Conservation (phyloP, 2,329 filamentous ascomycete species). For the Aureobasidium sp. region DNA sequence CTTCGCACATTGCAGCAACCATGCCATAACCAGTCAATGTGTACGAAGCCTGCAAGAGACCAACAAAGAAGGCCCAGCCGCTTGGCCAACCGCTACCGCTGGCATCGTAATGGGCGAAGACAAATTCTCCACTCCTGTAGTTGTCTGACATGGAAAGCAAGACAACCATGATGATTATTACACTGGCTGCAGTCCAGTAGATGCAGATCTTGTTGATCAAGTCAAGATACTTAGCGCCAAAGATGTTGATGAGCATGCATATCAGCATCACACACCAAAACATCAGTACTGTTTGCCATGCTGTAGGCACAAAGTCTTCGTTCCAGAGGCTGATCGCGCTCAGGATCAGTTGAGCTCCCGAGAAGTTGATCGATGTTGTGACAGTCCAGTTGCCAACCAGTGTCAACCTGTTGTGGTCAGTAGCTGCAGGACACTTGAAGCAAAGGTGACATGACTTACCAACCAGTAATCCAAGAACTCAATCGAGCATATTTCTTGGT, state of each 20-base stretch:
- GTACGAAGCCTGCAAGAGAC: conserved; percentile 56
- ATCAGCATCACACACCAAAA: conserved; percentile 64
- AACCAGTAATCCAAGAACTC: conserved; percentile 61
- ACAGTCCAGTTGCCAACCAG: conserved; percentile 67
- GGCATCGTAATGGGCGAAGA: conserved; percentile 61
- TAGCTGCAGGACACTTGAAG: not conserved
- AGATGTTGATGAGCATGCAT: conserved; percentile 57
- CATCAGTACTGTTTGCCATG: conserved; percentile 61
- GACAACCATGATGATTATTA: conserved; percentile 60
- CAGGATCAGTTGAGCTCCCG: conserved; percentile 60
- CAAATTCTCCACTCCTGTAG: conserved; percentile 51
- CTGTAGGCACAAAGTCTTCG: conserved; percentile 58
- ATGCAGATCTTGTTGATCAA: conserved; percentile 66
- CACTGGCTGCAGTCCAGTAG: conserved; percentile 59
- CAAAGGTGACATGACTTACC: not conserved
- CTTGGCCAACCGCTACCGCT: conserved; percentile 54
- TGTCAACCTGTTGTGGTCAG: conserved; percentile 42
- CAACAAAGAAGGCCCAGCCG: conserved; percentile 66
- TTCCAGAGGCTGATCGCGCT: conserved; percentile 61
- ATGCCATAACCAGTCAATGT: conserved; percentile 59
- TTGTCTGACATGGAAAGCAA: conserved; percentile 53
- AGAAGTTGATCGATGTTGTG: conserved; percentile 57
- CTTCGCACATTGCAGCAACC: conserved; percentile 64
- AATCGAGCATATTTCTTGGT: conserved; percentile 58
- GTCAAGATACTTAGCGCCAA: conserved; percentile 53